Percentiles rank a stretch among this genome's conserved stretches.
phyloP scores from a whole-genome alignment of 2,329 filamentous ascomycete genomes.

The Macroventuria anomochaeta region DNA sequence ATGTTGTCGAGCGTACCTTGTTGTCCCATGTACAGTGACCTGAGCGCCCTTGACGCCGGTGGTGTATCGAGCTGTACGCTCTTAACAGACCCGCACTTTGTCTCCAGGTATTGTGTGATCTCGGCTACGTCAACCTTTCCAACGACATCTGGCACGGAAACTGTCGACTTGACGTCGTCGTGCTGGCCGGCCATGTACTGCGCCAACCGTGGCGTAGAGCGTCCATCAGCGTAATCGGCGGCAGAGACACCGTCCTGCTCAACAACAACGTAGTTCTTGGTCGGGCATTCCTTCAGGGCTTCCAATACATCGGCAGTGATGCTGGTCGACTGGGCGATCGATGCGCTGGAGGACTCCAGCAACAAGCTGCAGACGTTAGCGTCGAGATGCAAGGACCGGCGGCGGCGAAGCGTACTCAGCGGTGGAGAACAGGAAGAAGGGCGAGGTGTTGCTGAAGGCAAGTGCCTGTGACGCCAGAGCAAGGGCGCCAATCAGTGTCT shows the following conservation, averaged over 20 bases:
- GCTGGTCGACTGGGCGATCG: conserved; percentile 53
- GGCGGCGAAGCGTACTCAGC: conserved; percentile 66
- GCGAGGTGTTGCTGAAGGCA: conserved; percentile 85
- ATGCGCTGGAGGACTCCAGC: conserved; percentile 32
- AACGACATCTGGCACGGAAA: conserved; percentile 60
- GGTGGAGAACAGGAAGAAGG: conserved; percentile 87
- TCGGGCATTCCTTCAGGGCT: conserved; percentile 70
- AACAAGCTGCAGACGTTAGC: conserved; percentile 41
- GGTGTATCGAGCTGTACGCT: conserved; percentile 24
- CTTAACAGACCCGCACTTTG: conserved; percentile 54
- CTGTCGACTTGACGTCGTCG: conserved; percentile 61
- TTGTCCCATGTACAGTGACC: conserved; percentile 23
- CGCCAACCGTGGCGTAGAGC: conserved; percentile 61
- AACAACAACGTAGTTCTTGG: conserved; percentile 77
- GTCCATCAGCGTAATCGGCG: conserved; percentile 67
- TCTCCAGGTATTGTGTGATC: conserved; percentile 53
- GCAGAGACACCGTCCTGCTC: conserved; percentile 77
- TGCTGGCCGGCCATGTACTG: conserved; percentile 57
- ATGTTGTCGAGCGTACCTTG: conserved; percentile 24
- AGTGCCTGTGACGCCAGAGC: conserved; percentile 62
- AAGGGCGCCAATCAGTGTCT: conserved; percentile 56
- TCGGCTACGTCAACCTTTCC: conserved; percentile 55
- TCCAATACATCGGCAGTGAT: conserved; percentile 53
- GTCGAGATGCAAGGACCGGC: conserved; percentile 18
- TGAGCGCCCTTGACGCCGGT: conserved; percentile 19